Evolutionary conservation across 2,329 filamentous ascomycete species (phyloP), one percentile per base, ranked within the genome.

Genomic region (Phyllosticta citribraziliensis): DNA sequence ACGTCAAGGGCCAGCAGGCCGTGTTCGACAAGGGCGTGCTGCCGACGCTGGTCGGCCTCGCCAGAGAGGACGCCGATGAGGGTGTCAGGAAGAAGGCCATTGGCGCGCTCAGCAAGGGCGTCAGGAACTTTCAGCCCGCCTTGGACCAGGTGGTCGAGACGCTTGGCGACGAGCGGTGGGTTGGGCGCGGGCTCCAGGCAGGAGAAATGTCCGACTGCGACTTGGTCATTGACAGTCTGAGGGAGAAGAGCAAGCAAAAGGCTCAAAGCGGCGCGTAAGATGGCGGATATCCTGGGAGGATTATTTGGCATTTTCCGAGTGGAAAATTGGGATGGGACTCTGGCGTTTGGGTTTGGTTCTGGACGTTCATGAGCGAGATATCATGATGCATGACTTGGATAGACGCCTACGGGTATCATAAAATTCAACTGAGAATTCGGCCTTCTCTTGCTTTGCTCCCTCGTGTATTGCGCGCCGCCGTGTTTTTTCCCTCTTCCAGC

Each of bases 161-260:
- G 24, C 78, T 91, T 64, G 83, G 86, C 1, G 79, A 81, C 40
- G 82, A 87, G 68, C 76, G 84, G 56, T 82, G 84, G 70, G 73
- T 73, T 1, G 61, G 52, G n/a, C 51, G 27, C 24, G 56, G 58
- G 35, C 76, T 93, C n/a, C 88, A 96, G 70, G 91, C 93, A 0
- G 79, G 76, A 20, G 86, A 97, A 73, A 97, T 97, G 94, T 88
- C 91, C 58, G 86, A 84, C 8, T 85, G 96, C 51, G 90, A 97
- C 73, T 78, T 74, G 30, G 76, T 96, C 56, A 90, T 96, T 72
- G 79, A 83, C 57, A 82, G 78, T 35, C 75, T 96, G 63, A 84
- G 82, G 67, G 80, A 84, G 56, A 40, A 62, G 20, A 61, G 62
- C 14, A 54, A 56, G 12, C 50, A 63, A 20, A 57, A 62, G 54